Conservation (phyloP, 2,329 filamentous ascomycete species). For the Colletotrichum higginsianum region DNA sequence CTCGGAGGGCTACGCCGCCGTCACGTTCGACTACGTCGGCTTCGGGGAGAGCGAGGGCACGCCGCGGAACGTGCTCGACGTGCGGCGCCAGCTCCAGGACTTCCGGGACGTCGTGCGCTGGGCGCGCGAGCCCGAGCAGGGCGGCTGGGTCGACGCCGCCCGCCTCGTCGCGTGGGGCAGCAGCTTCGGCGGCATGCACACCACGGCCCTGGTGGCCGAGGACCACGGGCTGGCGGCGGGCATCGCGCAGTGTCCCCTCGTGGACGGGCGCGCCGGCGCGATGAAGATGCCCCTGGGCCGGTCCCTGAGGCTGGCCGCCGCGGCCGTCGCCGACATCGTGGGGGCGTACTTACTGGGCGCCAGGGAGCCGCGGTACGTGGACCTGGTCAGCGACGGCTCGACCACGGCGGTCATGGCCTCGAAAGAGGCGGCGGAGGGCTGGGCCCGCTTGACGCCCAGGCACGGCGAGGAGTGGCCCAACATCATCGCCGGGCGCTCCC, state of each 20-base stretch:
- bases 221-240: conserved; percentile 30
- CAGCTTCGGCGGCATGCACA: conserved; percentile 39
- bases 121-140: conserved; percentile 27
- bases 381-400: conserved; percentile 30
- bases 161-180: conserved; percentile 37
- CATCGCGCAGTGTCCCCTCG: conserved; percentile 31
- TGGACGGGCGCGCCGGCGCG: conserved; percentile 24
- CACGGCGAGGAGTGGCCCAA: conserved; percentile 15
- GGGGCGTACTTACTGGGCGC: background rate
- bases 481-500: conserved; percentile 29
- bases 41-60: conserved; percentile 34
- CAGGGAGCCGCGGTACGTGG: conserved; percentile 25
- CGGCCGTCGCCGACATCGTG: conserved; percentile 18
- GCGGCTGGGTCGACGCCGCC: conserved; percentile 10
- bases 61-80: conserved; percentile 31
- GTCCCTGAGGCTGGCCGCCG: conserved; percentile 21
- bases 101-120: conserved; percentile 33
- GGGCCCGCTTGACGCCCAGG: conserved; percentile 18
- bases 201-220: conserved; percentile 25
- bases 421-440: conserved; percentile 24
- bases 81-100: conserved; percentile 28
- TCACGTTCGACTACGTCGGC: conserved; percentile 37
- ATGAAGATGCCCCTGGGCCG: conserved; percentile 22
- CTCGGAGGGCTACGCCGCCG: conserved; percentile 26
- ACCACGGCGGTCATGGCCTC: conserved; percentile 30